A percentile compares a stretch with the other conserved stretches of the same genome.
Evolutionary conservation across 306 rosid genomes (phyloP).

Genomic region (Dicorynia guianensis): DNA sequence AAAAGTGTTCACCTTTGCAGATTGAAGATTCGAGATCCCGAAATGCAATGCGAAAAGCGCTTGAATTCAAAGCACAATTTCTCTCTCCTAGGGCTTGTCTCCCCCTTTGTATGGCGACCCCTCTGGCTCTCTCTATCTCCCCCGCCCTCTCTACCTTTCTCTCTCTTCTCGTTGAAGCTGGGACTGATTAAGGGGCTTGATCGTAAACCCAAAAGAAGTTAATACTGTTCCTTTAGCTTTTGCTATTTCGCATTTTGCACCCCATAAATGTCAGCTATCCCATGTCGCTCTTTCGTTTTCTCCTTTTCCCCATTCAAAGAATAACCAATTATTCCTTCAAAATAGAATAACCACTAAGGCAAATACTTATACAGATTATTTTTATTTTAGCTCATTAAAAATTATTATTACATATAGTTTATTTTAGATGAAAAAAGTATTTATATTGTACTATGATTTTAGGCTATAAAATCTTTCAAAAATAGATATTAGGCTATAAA

Average conservation of each 20-base stretch:
- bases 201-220: conserved; percentile 34
- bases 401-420: no score
- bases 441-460: no score
- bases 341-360: no score
- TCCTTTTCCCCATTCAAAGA: no score
- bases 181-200: conserved; percentile 42
- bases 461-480: no score
- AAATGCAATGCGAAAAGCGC: conserved; percentile 56
- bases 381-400: no score
- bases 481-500: no score
- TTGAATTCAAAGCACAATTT: conserved; percentile 50
- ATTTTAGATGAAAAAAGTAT: no score
- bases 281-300: no score
- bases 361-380: no score
- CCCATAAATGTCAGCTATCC: conserved; percentile 6
- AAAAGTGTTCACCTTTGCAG: conserved; percentile 53
- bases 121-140: conserved; percentile 37
- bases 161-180: conserved; percentile 59
- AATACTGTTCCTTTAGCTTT: conserved; percentile 32
- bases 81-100: conserved; percentile 63
- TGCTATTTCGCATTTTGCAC: conserved; percentile 36
- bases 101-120: conserved; percentile 39
- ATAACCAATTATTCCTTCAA: no score
- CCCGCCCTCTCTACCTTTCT: conserved; percentile 4
- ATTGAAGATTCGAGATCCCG: conserved; percentile 72